Conservation (phyloP, 805 yeast genomes). For the Suhomyces sp. region DNA sequence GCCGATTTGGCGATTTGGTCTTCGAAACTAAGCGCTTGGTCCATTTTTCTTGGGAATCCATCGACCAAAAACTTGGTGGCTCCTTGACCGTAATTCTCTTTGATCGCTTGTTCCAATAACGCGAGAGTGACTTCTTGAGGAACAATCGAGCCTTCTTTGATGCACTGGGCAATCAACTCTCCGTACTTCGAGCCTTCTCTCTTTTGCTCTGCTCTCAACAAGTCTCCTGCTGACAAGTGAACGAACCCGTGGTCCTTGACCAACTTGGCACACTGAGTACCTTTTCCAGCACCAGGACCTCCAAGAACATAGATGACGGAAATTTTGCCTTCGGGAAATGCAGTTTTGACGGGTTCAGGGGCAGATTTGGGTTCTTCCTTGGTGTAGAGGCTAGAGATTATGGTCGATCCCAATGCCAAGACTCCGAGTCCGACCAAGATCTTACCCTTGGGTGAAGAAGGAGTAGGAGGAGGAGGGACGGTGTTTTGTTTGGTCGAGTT, state of each 20-base stretch:
- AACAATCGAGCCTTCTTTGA: conserved; percentile 85
- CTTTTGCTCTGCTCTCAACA: conserved; percentile 86
- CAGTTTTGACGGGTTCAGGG: conserved; percentile 39
- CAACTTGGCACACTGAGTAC: conserved; percentile 88
- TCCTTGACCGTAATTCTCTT: conserved; percentile 47
- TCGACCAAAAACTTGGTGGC: conserved; percentile 74
- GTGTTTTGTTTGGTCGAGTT: conserved; percentile 11
- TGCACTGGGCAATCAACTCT: conserved; percentile 75
- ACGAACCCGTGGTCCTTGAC: conserved; percentile 79
- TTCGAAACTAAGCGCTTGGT: conserved; percentile 94
- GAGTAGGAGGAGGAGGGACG: conserved; percentile 12
- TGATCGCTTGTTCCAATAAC: conserved; percentile 75
- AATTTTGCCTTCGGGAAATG: conserved; percentile 63
- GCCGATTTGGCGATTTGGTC: conserved; percentile 66
- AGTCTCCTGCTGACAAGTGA: conserved; percentile 95
- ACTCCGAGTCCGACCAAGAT: conserved; percentile 33
- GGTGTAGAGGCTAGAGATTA: conserved; percentile 40
- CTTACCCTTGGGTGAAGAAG: conserved; percentile 19
- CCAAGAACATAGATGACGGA: conserved; percentile 89
- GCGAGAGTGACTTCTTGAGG: conserved; percentile 92
- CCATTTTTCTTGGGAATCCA: conserved; percentile 98
- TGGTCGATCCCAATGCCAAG: conserved; percentile 52
- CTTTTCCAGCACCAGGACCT: conserved; percentile 98
- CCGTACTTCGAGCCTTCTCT: conserved; percentile 84
- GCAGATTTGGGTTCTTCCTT: conserved; percentile 44